A percentile compares a stretch with the other conserved stretches of the same genome.
Evolutionary conservation across 139 green algal species (phyloP).

Genomic region (Tetradesmus obliquus): DNA sequence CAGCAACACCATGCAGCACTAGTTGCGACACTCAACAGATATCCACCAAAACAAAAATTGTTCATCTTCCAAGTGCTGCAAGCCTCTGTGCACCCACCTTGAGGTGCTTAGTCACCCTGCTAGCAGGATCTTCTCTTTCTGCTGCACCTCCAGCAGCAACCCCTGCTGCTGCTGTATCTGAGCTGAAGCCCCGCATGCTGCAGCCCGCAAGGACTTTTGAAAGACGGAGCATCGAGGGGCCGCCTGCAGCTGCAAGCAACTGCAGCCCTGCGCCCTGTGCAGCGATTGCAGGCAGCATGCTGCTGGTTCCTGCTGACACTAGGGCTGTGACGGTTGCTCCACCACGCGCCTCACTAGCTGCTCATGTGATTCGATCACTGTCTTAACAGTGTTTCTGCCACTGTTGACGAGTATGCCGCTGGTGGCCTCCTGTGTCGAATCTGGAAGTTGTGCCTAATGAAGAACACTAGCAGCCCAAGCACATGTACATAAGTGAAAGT

Average conservation of each 20-base stretch:
- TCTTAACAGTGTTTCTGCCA: neutral
- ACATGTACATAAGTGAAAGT: neutral
- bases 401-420: neutral
- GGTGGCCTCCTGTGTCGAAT: neutral
- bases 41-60: too few species aligned
- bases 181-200: neutral
- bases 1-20: neutral
- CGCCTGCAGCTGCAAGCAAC: neutral
- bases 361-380: neutral
- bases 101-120: slow-evolving; percentile 34
- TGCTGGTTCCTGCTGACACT: neutral
- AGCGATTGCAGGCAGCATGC: slow-evolving; percentile 1
- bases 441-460: neutral
- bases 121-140: slow-evolving; percentile 20
- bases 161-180: neutral
- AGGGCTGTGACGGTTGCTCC: neutral
- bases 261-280: neutral
- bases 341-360: neutral
- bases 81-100: slow-evolving; percentile 11
- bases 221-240: neutral
- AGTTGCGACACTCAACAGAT: neutral
- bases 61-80: too few species aligned
- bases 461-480: neutral
- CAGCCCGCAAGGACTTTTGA: neutral
- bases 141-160: neutral